Conservation (phyloP, 352 stramenopile species). For the Pelagophyceae sp. region DNA sequence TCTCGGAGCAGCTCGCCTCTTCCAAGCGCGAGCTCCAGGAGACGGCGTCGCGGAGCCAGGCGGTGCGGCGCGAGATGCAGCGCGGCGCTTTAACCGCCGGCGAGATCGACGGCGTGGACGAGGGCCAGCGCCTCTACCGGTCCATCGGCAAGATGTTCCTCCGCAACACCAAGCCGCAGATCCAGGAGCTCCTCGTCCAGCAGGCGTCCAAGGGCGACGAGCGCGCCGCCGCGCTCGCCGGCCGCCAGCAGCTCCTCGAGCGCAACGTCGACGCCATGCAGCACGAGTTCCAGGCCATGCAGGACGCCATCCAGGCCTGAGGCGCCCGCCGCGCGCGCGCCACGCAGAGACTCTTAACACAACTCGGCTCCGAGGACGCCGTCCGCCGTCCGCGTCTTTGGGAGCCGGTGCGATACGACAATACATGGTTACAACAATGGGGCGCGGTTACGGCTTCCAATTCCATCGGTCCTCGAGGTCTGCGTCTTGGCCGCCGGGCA, state of each 20-base stretch:
- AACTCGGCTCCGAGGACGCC: no score
- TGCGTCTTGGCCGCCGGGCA: no score
- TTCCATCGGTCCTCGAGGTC: no score
- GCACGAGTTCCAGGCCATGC: neutral
- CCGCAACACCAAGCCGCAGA: conserved; percentile 34
- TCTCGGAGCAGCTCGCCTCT: conserved; percentile 13
- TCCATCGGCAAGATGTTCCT: conserved; percentile 58
- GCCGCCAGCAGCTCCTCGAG: neutral
- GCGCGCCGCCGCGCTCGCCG: neutral
- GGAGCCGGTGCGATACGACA: no score
- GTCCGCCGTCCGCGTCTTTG: no score
- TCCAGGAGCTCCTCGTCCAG: conserved; percentile 30
- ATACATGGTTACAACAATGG: no score
- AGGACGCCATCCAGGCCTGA: neutral
- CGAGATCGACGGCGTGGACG: conserved; percentile 43
- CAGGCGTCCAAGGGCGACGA: neutral
- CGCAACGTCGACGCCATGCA: neutral
- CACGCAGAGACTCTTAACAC: no score
- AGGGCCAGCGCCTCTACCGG: conserved; percentile 43
- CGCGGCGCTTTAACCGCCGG: conserved; percentile 43
- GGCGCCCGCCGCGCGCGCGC: no score
- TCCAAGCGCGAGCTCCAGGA: conserved; percentile 9
- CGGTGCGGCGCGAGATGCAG: neutral
- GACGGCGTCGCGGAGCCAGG: neutral
- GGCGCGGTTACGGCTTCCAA: no score